phyloP scores from a whole-genome alignment of 2,329 filamentous ascomycete species.

The Madurella fahalii region DNA sequence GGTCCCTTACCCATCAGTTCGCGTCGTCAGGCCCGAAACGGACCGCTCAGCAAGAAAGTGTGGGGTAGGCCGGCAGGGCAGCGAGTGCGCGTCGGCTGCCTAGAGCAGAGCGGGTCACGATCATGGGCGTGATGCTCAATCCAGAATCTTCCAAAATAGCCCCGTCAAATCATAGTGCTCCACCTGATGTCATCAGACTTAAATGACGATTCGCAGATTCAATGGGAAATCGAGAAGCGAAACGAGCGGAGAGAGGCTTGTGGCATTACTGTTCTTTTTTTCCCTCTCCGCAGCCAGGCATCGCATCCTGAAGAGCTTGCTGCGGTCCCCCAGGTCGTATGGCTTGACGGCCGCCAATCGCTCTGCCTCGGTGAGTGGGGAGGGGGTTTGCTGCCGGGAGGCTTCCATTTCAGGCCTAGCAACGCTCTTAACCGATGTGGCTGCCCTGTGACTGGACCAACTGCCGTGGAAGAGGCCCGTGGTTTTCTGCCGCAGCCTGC shows the following conservation, averaged over 20 bases:
- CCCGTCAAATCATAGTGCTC: neutral
- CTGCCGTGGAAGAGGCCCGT: neutral
- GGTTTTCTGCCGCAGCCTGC: neutral
- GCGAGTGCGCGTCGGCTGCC: neutral
- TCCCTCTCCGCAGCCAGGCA: neutral
- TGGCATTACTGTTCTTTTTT: neutral
- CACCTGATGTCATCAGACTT: neutral
- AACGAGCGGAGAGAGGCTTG: neutral
- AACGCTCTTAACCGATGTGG: neutral
- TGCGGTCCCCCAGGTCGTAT: neutral
- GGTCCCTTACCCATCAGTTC: conserved; percentile 11
- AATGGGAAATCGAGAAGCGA: neutral
- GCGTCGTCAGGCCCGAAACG: conserved; percentile 3
- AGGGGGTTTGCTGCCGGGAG: neutral
- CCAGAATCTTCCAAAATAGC: neutral
- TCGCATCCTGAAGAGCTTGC: neutral
- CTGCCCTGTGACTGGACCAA: neutral
- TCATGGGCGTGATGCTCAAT: neutral
- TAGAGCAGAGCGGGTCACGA: neutral
- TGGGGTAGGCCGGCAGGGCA: neutral
- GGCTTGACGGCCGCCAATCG: conserved; percentile 1
- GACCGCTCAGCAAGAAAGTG: neutral
- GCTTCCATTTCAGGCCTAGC: conserved; percentile 1
- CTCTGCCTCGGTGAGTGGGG: conserved; percentile 10
- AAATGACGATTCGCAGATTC: neutral